Base-by-base conservation (phyloP, 2,329 filamentous ascomycete genomes). In the Stagonosporopsis vannaccii region DNA sequence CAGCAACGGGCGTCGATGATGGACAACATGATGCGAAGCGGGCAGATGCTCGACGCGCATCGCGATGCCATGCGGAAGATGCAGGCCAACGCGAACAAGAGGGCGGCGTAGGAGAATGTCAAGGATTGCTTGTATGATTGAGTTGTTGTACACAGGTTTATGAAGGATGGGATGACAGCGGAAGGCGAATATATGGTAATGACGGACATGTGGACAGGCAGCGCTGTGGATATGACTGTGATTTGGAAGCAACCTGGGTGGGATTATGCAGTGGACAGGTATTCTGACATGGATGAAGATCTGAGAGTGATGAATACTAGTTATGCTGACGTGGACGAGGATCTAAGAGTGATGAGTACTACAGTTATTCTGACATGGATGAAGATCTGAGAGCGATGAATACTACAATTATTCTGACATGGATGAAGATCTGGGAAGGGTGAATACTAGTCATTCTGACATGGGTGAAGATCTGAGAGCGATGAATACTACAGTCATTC, bases 11-110 rank as follows among this genome's bases (percentile, higher is more conserved):
- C 90, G 13, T 84, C 84, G 45, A 82, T 82, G 33, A 87, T 92
- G 66, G 89, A 92, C 62, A 86, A 89, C 73, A 83, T 86, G 62
- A 95, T 96, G 90, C 83, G 91, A 50, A 87, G 85, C 15, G 88
- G 88, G 0, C 86, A 90, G 61, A 84, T 96, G 80, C 80, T 90
- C 47, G 89, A 90, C 41, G 83, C 88, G 20, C 93, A 97, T 73
- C 84, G 89, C 19, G 89, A 93, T 61, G 90, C 89, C 1, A 84
- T 97, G 84, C 83, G 90, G 60, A 87, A 83, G 73, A 90, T 97
- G 87, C 92, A 97, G 72, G 81, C 82, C 13, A 75, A 78, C 44
- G 84, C 83, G 0, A 84, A 84, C 59, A 74, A 70, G 39, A 63
- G 66, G 30, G 53, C 43, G 12, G 53, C 69, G 57, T 70, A 30